Conservation (phyloP, 2,329 filamentous ascomycete species). For the Calonectria montana region DNA sequence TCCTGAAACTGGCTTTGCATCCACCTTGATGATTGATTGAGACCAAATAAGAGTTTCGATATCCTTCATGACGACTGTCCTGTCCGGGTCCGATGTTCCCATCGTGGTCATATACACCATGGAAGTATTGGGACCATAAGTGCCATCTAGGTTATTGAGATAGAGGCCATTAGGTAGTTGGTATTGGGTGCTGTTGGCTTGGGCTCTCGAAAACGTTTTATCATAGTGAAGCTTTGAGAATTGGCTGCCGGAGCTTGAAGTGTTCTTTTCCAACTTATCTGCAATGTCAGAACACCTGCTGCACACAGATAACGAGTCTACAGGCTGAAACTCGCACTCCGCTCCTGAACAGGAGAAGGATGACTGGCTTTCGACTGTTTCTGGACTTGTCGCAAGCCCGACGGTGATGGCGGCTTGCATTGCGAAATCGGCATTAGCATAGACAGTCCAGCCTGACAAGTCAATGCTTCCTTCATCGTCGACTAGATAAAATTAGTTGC, state of each 20-base stretch:
- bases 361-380: constrained; percentile 3
- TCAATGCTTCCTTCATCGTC: background rate
- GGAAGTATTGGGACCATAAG: background rate
- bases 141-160: constrained; percentile 23
- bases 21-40: constrained; percentile 26
- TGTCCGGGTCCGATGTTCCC: constrained; percentile 16
- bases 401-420: constrained; percentile 26
- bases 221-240: background rate
- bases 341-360: background rate
- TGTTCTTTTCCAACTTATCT: background rate
- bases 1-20: background rate
- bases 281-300: constrained; percentile 20
- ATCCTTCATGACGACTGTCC: constrained; percentile 21
- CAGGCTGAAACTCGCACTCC: constrained; percentile 12
- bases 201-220: background rate
- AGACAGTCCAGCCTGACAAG: background rate
- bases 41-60: constrained; percentile 32
- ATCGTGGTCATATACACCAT: constrained; percentile 30
- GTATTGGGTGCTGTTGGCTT: background rate
- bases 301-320: constrained; percentile 22
- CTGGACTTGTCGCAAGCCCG: constrained; percentile 5
- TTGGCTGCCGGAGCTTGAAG: background rate
- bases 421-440: constrained; percentile 21
- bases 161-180: constrained; percentile 20
- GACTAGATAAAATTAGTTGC: background rate